Evolutionary conservation across 306 rosid species (phyloP), one percentile per base, ranked within the genome.

Genomic region (Rosa persica): DNA sequence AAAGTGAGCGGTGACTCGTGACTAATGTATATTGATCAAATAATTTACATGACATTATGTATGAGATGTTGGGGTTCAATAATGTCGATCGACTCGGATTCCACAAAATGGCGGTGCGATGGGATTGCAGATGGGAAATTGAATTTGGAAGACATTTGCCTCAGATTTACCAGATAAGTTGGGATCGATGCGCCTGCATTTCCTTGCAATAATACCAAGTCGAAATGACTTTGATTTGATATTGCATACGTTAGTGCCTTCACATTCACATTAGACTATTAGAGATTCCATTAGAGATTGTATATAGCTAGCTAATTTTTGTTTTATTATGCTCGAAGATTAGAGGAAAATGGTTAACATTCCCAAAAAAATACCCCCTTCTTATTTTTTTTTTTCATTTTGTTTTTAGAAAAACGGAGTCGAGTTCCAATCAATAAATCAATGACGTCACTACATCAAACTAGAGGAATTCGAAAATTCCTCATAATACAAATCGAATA

Each of bases 201-300:
- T 2, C 1, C 19, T 27, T 25, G 19, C 40, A 27, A 12, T 9
- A 55, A 17, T 75, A 82, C 44, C 49, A 75, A 81, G 51, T 80
- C 70, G 84, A 76, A 44, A 40, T 22, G 86, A 80, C 85, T 54
- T 64, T 73, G 84, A 86, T 82, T 77, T 88, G 82, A 74, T 17
- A 17, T 27, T 72, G 57, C 17, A 42, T 67, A 58, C 40, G 34
- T 3, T 80, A 30, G 58, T 75, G 60, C 70, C 0, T 27, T 38
- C 46, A 44, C 30, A 75, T 3, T 61, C 22, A 15, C 4, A 17
- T 27, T 64, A 3, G 9, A 1, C 4, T 30, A 30, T 30, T 30
- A 30, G 36, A 30, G 36, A 30, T 30, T 3, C 36, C 36, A 30
- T 2, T 30, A 30, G 36, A 30, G 36, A 17, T 2, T 51, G 38